Base-by-base conservation (phyloP, 345 rosid species). In the Reutealis trisperma region DNA sequence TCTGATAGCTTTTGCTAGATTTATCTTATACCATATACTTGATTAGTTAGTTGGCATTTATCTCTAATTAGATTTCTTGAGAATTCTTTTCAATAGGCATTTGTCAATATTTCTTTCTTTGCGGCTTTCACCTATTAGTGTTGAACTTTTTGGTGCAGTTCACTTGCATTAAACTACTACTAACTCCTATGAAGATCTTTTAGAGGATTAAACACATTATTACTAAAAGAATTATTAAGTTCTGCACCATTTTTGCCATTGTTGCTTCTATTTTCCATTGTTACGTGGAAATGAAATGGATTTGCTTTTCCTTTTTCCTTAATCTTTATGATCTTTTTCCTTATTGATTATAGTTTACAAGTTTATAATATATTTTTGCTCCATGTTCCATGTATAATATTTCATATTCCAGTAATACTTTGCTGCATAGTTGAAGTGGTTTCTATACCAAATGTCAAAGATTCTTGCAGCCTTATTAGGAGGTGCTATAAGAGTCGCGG, bases 401-500 rank as follows among this genome's bases (percentile, higher is more conserved):
- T 63, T 75, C 70, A n/a, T n/a, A n/a, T 65, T 60, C 44, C 42
- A 52, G 73, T 67, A 66, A 79, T 65, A 77, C 63, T 75, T 76
- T 74, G 73, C 83, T 75, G 86, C 80, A 71, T 78, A 87, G 81
- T 77, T 87, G 87, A 87, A 87, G 81, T 72, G 81, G 77, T 85
- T 87, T 83, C 88, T 68, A 70, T 85, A 85, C 86, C 90, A 92
- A 85, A 95, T 93, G 99, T 90, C 99, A 90, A 83, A 79, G 87
- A 71, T 75, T 88, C 94, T 89, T 88, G 93, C 93, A 84, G 93
- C 89, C 78, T 82, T 89, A 85, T 70, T 90, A 78, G 99, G 99
- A 81, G 93, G 94, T 86, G 97, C 90, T 91, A 92, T 89, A 83
- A 98, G 99, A 93, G n/a, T n/a, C n/a, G 83, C 90, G 87, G 88